A percentile compares a stretch with the other conserved stretches of the same genome.
These are phyloP conservation scores for Coccomyxa sp. DNA, from an alignment of 139 green algal genomes.

Conservation along the genomic window DNA sequence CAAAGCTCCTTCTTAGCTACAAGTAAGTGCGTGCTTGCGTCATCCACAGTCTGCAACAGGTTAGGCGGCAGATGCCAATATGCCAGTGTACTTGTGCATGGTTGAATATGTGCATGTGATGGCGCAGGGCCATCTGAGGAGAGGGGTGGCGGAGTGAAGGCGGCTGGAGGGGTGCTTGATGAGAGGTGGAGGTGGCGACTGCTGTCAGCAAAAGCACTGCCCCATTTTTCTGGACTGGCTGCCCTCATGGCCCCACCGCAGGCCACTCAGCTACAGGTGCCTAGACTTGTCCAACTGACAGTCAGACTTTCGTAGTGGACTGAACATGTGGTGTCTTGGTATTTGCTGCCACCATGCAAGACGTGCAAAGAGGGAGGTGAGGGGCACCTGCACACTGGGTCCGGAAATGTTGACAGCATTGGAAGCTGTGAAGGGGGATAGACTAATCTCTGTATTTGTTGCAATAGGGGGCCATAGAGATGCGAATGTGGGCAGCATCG, in stretches of 20 bases:
- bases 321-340: background rate
- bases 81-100: too few relatives aligned
- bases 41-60: too few relatives aligned
- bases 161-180: background rate
- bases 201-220: background rate
- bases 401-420: background rate
- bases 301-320: background rate
- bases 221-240: background rate
- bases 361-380: background rate
- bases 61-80: too few relatives aligned
- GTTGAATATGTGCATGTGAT: too few relatives aligned
- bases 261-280: background rate
- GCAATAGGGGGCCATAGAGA: slow-evolving; percentile 20
- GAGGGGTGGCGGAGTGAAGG: too few relatives aligned
- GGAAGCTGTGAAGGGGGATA: background rate
- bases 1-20: too few relatives aligned
- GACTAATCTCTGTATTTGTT: background rate
- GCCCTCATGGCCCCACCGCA: background rate
- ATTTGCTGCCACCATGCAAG: background rate
- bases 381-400: background rate
- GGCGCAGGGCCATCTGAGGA: too few relatives aligned
- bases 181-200: background rate
- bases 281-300: background rate
- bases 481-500: slow-evolving; percentile 29
- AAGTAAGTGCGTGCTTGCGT: too few relatives aligned